Conservation (phyloP, 164 flowering plant genomes). For the Tetracentron sinense region DNA sequence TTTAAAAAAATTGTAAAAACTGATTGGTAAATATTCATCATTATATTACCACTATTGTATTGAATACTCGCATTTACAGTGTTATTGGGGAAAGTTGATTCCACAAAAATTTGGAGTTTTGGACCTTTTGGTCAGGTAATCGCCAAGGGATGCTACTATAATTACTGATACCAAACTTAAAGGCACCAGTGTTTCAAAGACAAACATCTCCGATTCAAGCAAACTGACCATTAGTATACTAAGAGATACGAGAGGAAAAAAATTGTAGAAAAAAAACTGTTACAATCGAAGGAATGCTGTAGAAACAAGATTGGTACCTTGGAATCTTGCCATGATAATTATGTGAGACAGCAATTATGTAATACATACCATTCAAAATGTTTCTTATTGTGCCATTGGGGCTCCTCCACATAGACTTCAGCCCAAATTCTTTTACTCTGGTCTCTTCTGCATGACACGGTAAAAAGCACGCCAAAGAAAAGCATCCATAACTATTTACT, state of each 20-base stretch:
- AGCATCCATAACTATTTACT: background rate
- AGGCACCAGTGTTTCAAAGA: no score
- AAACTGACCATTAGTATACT: background rate
- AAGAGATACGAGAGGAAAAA: background rate
- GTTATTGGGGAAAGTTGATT: no score
- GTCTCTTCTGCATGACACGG: constrained; percentile 58
- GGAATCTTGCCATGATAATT: background rate
- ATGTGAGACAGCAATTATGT: background rate
- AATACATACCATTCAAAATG: constrained; percentile 70
- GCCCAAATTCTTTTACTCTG: constrained; percentile 85
- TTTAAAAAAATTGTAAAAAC: no score
- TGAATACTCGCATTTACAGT: no score
- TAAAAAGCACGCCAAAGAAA: background rate
- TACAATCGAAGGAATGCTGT: background rate
- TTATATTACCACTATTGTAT: no score
- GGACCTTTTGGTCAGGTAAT: no score
- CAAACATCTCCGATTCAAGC: no score
- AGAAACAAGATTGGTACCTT: background rate
- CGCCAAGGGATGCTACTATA: no score
- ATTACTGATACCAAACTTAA: no score
- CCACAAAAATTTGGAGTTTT: no score
- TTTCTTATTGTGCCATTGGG: constrained; percentile 95
- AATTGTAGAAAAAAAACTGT: background rate
- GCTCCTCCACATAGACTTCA: constrained; percentile 93
- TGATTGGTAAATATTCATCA: no score